Base-by-base conservation (phyloP, 2,329 filamentous ascomycete species). In the Immersiporthe knoxdaviesiana region DNA sequence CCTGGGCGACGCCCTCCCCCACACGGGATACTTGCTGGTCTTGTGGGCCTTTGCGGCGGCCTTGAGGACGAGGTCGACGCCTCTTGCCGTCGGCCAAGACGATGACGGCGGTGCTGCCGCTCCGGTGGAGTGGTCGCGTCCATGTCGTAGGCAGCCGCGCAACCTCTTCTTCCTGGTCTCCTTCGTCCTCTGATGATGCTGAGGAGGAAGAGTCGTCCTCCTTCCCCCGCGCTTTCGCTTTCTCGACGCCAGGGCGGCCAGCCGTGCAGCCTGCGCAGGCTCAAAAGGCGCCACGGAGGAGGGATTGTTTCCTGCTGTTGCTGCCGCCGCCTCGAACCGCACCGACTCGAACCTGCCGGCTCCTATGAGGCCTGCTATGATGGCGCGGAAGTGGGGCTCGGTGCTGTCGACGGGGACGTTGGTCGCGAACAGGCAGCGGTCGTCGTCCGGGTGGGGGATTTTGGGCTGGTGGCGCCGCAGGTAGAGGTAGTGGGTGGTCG, bases 341-440 rank as follows among this genome's bases (percentile, higher is more conserved):
- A 97, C 91, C 65, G 83, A 84, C 78, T 97, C 93, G 62, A 98
- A 91, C 61, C 91, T 86, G 2, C 92, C 92, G 0, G 91, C 89
- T 11, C 92, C 91, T 0, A 97, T 85, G 21, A 97, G 87, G 0
- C 86, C 83, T 0, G 88, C 82, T 74, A 98, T 97, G 0, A 98
- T 82, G 56, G 89, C 84, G 59, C 93, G 90, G 56, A 98, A 85
- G 75, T 94, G 92, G 1, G 84, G 79, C 68, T 93, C 90, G 5
- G 93, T 97, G 70, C 93, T 90, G 77, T 97, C 94, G 72, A 91
- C 84, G 8, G 96, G 96, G 0, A 97, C 82, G 76, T 99, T 98
- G 72, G 94, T 92, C n/a, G 97, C 78, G 80, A 97, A 99, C 24
- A 99, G 85, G 71, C 92, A 94, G 74, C 94, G 90, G 21, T 88